Conservation (phyloP, 768 basidiomycete genomes). For the Podaxis rugospora region DNA sequence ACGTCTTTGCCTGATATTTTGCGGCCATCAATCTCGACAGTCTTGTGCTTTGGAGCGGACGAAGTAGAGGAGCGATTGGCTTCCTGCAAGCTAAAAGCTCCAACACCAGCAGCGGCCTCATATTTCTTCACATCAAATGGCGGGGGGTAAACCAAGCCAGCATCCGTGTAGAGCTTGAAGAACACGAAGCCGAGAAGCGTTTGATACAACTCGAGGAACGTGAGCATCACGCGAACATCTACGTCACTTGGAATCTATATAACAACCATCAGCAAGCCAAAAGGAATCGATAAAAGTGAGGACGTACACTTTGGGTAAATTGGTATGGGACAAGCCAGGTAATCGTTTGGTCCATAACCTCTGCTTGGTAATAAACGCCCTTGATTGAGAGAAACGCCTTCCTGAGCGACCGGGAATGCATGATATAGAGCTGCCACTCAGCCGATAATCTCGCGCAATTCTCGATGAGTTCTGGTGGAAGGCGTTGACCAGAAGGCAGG, state of each 20-base stretch:
- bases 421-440: slow-evolving; percentile 96
- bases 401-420: slow-evolving; percentile 78
- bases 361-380: slow-evolving; percentile 96
- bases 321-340: slow-evolving; percentile 98
- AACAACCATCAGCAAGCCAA: background rate
- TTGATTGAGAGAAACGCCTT: slow-evolving; percentile 97
- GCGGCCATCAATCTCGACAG: slow-evolving; percentile 39
- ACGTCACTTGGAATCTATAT: slow-evolving; percentile 87
- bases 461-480: slow-evolving; percentile 80
- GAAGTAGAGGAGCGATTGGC: slow-evolving; percentile 21
- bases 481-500: slow-evolving; percentile 78
- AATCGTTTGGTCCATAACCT: slow-evolving; percentile 87
- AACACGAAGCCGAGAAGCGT: slow-evolving; percentile 93
- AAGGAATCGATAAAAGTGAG: background rate
- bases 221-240: slow-evolving; percentile 96
- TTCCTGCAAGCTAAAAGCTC: slow-evolving; percentile 76
- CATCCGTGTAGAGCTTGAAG: slow-evolving; percentile 98
- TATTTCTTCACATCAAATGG: slow-evolving; percentile 80
- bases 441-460: slow-evolving; percentile 88
- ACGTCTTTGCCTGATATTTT: slow-evolving; percentile 49
- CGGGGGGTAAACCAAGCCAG: slow-evolving; percentile 92
- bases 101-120: slow-evolving; percentile 82
- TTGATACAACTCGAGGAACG: slow-evolving; percentile 97
- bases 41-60: slow-evolving; percentile 45
- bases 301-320: slow-evolving; percentile 87